phyloP scores from a whole-genome alignment of 306 rosid species.

The Carpinus viminea region DNA sequence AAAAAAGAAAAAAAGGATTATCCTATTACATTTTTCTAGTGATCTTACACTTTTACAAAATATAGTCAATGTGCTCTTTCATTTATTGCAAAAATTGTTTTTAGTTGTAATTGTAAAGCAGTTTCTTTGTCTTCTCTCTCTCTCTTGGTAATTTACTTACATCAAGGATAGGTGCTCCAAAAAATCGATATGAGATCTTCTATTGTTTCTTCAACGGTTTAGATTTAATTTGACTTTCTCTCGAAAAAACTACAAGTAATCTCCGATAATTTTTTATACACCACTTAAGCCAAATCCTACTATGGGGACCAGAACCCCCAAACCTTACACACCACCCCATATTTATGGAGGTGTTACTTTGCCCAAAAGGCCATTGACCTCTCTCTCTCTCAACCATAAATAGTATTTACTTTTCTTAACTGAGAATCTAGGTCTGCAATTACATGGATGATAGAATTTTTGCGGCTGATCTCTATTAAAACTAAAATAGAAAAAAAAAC shows the following conservation, averaged over 20 bases:
- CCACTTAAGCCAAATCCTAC: too few species aligned
- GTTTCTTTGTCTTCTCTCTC: constrained; percentile 7
- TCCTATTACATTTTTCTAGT: background rate
- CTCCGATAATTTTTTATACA: too few species aligned
- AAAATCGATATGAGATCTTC: too few species aligned
- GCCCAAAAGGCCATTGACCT: background rate
- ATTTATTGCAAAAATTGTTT: background rate
- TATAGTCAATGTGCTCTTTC: background rate
- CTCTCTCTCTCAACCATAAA: background rate
- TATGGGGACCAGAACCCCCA: background rate
- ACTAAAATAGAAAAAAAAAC: too few species aligned
- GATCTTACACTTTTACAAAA: background rate
- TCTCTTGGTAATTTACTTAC: background rate
- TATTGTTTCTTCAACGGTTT: too few species aligned
- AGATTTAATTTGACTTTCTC: too few species aligned
- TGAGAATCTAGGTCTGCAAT: background rate
- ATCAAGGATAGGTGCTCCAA: background rate
- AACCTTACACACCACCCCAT: too few species aligned
- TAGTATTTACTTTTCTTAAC: background rate
- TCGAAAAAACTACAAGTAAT: too few species aligned
- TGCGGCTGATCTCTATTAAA: background rate
- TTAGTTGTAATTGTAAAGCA: background rate
- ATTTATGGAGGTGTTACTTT: too few species aligned
- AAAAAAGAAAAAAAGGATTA: background rate
- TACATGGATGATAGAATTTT: background rate